These are phyloP conservation scores for Penicillium paneum DNA, from an alignment of 2,329 filamentous ascomycete genomes.

Conservation along the genomic window DNA sequence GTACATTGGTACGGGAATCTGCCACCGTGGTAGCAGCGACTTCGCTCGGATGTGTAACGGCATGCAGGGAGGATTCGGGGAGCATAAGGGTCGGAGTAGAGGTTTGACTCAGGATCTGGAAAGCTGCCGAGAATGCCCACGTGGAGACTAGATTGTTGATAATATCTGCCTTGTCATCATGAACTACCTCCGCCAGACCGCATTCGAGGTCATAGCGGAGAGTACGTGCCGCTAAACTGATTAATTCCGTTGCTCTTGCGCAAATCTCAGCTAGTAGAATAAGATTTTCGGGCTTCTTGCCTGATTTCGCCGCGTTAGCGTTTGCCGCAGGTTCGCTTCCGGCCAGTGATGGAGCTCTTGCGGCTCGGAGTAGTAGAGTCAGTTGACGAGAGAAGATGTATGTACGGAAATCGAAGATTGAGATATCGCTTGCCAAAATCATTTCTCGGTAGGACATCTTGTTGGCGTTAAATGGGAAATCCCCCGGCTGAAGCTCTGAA, in stretches of 20 bases:
- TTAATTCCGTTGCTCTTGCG: conserved; percentile 75
- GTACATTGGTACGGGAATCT: conserved; percentile 31
- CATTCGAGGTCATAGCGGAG: conserved; percentile 73
- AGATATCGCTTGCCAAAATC: conserved; percentile 92
- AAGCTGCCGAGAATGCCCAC: conserved; percentile 46
- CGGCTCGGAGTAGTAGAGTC: conserved; percentile 73
- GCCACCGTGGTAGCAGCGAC: conserved; percentile 16
- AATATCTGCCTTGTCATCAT: conserved; percentile 32
- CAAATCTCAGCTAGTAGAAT: conserved; percentile 82
- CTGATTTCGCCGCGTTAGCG: conserved; percentile 49
- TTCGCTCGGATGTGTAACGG: conserved; percentile 25
- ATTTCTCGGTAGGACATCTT: conserved; percentile 83
- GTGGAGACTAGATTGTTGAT: conserved; percentile 48
- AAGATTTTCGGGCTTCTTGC: conserved; percentile 68
- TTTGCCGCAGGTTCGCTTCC: conserved; percentile 26
- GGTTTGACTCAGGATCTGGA: conserved; percentile 45
- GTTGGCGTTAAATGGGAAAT: conserved; percentile 51
- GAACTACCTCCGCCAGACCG: conserved; percentile 51
- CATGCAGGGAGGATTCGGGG: conserved; percentile 37
- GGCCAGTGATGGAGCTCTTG: conserved; percentile 55
- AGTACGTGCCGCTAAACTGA: conserved; percentile 73
- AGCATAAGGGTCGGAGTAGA: conserved; percentile 35
- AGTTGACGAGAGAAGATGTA: conserved; percentile 93
- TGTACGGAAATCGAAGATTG: conserved; percentile 88
- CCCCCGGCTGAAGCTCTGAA: conserved; percentile 28